Conservation (phyloP, 305 asterid genomes). For the Ilex paraguariensis region DNA sequence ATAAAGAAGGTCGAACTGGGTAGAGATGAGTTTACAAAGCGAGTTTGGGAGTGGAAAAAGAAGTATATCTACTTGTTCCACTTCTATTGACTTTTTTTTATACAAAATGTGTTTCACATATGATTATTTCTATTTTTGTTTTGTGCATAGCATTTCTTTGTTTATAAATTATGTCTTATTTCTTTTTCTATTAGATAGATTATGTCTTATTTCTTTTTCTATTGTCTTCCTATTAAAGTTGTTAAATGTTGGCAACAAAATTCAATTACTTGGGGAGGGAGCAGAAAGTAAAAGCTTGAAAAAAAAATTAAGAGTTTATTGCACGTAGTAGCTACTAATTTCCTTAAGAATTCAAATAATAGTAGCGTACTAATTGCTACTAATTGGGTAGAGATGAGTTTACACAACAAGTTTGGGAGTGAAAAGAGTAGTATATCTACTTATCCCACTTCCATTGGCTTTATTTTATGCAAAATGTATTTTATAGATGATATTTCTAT, state of each 20-base stretch:
- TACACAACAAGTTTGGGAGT: slow-evolving; percentile 86
- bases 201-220: background rate
- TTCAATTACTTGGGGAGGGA: too few relatives aligned
- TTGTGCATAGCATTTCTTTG: background rate
- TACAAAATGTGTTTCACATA: background rate
- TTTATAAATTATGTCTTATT: background rate
- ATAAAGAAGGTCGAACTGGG: slow-evolving; percentile 82
- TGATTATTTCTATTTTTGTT: background rate
- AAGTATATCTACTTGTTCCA: slow-evolving; percentile 50
- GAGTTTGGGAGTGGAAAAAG: slow-evolving; percentile 99
- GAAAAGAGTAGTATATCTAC: slow-evolving; percentile 87
- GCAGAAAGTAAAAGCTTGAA: too few relatives aligned
- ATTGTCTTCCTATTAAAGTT: background rate
- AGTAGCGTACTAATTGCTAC: too few relatives aligned
- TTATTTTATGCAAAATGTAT: background rate
- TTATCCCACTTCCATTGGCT: slow-evolving; percentile 15
- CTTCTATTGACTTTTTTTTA: background rate
- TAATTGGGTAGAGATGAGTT: slow-evolving; percentile 15
- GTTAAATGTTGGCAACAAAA: too few relatives aligned
- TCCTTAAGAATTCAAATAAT: too few relatives aligned
- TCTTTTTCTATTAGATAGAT: too few relatives aligned
- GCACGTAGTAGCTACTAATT: too few relatives aligned
- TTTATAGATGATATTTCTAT: background rate
- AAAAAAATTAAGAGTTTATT: too few relatives aligned
- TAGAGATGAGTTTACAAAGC: slow-evolving; percentile 84